Percentiles rank a stretch among this genome's conserved stretches.
Evolutionary conservation across 179 eudicot species (phyloP).

Genomic region (Corrigiola litoralis): DNA sequence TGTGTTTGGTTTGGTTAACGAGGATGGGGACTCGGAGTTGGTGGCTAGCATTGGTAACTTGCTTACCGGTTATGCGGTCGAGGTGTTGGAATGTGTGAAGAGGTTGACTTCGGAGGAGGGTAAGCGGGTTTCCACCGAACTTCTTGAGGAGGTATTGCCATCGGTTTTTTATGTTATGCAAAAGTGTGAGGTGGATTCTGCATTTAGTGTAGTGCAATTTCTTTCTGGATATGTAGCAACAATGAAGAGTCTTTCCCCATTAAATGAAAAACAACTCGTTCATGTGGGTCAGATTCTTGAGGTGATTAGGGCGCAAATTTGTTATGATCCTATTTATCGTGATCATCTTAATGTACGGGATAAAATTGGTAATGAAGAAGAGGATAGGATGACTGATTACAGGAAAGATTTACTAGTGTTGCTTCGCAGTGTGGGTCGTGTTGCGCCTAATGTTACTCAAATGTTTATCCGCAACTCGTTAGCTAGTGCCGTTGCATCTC

Average conservation of each 20-base stretch:
- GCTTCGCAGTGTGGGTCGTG: slow-evolving; percentile 85
- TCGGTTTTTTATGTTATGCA: slow-evolving; percentile 73
- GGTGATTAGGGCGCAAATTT: slow-evolving; percentile 71
- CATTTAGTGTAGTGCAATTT: slow-evolving; percentile 75
- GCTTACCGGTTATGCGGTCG: slow-evolving; percentile 85
- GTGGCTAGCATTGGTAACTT: slow-evolving; percentile 65
- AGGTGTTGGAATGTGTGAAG: slow-evolving; percentile 72
- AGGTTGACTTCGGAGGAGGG: slow-evolving; percentile 56
- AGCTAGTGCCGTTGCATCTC: slow-evolving; percentile 50
- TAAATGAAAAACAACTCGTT: slow-evolving; percentile 64
- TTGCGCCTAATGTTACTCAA: slow-evolving; percentile 85
- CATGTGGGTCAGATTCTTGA: slow-evolving; percentile 84
- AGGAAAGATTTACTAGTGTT: slow-evolving; percentile 80
- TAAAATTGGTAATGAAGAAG: slow-evolving; percentile 86
- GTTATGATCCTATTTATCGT: slow-evolving; percentile 71
- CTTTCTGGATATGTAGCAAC: slow-evolving; percentile 84
- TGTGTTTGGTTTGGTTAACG: slow-evolving; percentile 61
- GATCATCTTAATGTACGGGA: slow-evolving; percentile 71
- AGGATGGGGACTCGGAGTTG: slow-evolving; percentile 68
- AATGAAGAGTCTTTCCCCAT: slow-evolving; percentile 62
- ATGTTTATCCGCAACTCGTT: slow-evolving; percentile 71
- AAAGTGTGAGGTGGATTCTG: slow-evolving; percentile 63
- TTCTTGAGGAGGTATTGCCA: slow-evolving; percentile 87
- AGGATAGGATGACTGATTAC: slow-evolving; percentile 86
- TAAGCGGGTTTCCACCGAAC: slow-evolving; percentile 50